These are phyloP conservation scores for Melanomma pulvis-pyrius DNA, from an alignment of 495 filamentous ascomycete genomes.

Conservation along the genomic window DNA sequence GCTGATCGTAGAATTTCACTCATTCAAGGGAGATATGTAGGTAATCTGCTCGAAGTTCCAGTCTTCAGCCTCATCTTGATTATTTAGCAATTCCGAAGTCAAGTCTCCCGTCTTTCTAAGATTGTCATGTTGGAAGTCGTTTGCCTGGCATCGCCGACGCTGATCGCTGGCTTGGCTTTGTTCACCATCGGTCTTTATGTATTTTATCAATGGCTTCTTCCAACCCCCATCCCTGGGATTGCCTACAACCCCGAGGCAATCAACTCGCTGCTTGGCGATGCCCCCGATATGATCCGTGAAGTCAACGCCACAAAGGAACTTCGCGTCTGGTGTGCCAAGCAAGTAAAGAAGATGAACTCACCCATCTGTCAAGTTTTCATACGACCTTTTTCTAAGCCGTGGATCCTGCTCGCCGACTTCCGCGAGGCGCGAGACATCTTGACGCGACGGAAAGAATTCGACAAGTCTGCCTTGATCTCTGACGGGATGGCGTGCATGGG, in stretches of 20 bases:
- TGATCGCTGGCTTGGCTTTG: too few species aligned
- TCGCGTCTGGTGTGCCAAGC: slow-evolving; percentile 6
- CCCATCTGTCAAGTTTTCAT: slow-evolving; percentile 13
- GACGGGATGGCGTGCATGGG: not conserved
- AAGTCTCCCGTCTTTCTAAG: too few species aligned
- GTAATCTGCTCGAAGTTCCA: too few species aligned
- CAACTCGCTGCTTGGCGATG: slow-evolving; percentile 2
- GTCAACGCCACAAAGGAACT: slow-evolving; percentile 2
- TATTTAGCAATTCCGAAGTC: too few species aligned
- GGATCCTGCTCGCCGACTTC: too few species aligned
- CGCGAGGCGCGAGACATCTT: too few species aligned
- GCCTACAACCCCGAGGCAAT: slow-evolving; percentile 3
- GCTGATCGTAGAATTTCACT: too few species aligned
- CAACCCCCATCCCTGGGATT: slow-evolving; percentile 8
- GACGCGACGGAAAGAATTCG: too few species aligned
- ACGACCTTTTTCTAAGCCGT: slow-evolving; percentile 8
- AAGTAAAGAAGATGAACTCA: not conserved
- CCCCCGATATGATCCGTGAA: slow-evolving; percentile 8
- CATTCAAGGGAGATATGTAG: too few species aligned
- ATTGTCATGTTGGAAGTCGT: too few species aligned
- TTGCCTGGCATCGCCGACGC: too few species aligned
- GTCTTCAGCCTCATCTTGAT: too few species aligned
- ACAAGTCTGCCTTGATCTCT: not conserved
- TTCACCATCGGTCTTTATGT: not conserved
- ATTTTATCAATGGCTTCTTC: slow-evolving; percentile 7